Evolutionary conservation across 345 rosid genomes (phyloP).

Genomic region (Heritiera littoralis): DNA sequence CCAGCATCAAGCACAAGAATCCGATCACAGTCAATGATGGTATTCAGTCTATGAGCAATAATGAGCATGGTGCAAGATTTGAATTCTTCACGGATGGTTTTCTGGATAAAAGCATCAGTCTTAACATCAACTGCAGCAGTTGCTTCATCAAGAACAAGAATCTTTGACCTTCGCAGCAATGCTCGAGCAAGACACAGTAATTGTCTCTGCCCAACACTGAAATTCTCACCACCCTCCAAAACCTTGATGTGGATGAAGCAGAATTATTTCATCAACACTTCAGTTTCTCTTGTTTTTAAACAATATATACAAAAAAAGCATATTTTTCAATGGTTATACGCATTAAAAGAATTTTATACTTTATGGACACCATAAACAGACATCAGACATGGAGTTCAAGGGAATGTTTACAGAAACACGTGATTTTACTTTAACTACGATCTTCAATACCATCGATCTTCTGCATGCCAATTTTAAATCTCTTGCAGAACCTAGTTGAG

Average conservation of each 20-base stretch:
- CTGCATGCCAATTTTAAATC: neutral
- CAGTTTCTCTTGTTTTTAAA: neutral
- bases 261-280: neutral
- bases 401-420: neutral
- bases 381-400: neutral
- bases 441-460: neutral
- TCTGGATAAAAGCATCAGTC: slow-evolving; percentile 88
- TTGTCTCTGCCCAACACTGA: slow-evolving; percentile 94
- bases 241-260: slow-evolving; percentile 40
- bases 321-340: neutral
- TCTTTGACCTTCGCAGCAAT: slow-evolving; percentile 77
- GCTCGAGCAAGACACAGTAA: slow-evolving; percentile 91
- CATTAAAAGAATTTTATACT: neutral
- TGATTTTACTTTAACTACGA: neutral
- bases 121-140: slow-evolving; percentile 93
- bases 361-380: neutral
- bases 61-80: slow-evolving; percentile 82
- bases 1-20: slow-evolving; percentile 86
- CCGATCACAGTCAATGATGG: slow-evolving; percentile 75
- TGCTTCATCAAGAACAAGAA: slow-evolving; percentile 95
- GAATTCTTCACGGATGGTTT: slow-evolving; percentile 85
- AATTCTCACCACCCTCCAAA: slow-evolving; percentile 86
- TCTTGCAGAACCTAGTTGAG: neutral
- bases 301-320: neutral
- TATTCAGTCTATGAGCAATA: slow-evolving; percentile 89